A percentile compares a stretch with the other conserved stretches of the same genome.
Conservation (phyloP, 495 filamentous ascomycete genomes). For the Aspergillus leporis region DNA sequence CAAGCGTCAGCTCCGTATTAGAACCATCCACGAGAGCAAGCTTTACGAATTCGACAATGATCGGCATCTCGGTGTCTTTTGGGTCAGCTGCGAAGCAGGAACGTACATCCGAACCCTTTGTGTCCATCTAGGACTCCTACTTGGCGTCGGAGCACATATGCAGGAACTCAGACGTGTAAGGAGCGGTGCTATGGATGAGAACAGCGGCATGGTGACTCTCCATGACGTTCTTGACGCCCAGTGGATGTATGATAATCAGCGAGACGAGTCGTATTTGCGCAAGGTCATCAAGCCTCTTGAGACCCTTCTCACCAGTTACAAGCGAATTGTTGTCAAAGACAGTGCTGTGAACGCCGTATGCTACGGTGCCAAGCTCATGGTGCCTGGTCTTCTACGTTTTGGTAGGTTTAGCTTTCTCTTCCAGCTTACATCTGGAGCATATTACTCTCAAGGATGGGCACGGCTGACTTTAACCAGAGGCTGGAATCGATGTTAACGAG, state of each 20-base stretch:
- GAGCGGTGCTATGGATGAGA: constrained; percentile 91
- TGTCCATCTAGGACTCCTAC: constrained; percentile 88
- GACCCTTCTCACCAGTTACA: constrained; percentile 86
- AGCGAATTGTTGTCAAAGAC: constrained; percentile 96
- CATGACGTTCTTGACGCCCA: constrained; percentile 97
- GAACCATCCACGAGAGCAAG: constrained; percentile 94
- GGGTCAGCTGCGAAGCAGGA: constrained; percentile 98
- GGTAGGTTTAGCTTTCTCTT: constrained; percentile 46
- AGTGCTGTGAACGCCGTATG: constrained; percentile 93
- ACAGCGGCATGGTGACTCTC: constrained; percentile 82
- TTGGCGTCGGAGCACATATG: constrained; percentile 97
- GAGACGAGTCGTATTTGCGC: constrained; percentile 85
- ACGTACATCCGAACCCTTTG: constrained; percentile 98
- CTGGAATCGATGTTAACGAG: constrained; percentile 82
- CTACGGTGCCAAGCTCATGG: constrained; percentile 98
- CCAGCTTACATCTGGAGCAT: background rate
- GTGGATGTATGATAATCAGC: constrained; percentile 87
- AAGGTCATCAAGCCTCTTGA: constrained; percentile 88
- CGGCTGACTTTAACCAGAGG: constrained; percentile 55
- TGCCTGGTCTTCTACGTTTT: constrained; percentile 89
- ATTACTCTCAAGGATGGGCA: background rate
- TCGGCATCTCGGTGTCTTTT: constrained; percentile 96
- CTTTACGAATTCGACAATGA: constrained; percentile 97
- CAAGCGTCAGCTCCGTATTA: constrained; percentile 95
- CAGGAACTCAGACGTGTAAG: constrained; percentile 94